phyloP scores from a whole-genome alignment of 2,329 filamentous ascomycete genomes.

The Arthrobotrys pseudoclavata region DNA sequence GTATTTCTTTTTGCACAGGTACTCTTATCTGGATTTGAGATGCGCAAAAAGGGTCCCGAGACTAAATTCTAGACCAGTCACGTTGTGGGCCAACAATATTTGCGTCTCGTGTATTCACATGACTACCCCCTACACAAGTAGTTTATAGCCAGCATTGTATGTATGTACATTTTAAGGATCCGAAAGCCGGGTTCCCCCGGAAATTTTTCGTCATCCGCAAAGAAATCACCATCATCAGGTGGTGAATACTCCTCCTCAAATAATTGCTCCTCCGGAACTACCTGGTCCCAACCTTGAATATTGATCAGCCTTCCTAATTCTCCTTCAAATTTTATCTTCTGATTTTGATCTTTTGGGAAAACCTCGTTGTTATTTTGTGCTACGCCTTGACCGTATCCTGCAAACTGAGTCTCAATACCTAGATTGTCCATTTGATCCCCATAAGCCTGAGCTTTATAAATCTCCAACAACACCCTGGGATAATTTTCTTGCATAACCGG shows the following conservation, averaged over 20 bases:
- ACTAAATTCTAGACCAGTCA: too few relatives aligned
- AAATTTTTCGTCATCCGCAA: constrained; percentile 1
- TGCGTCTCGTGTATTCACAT: neutral
- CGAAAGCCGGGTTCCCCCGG: neutral
- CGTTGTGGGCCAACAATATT: neutral
- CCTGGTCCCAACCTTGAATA: neutral
- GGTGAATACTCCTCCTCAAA: neutral
- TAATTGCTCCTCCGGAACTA: neutral
- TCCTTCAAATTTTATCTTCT: neutral
- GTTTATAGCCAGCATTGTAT: neutral
- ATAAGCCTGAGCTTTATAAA: neutral
- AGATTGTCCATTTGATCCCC: neutral
- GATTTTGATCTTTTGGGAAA: neutral
- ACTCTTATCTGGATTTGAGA: too few relatives aligned
- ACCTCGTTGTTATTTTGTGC: neutral
- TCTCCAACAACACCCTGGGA: neutral
- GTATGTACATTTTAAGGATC: neutral
- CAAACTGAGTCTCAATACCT: neutral
- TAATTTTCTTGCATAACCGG: neutral
- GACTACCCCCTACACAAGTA: neutral
- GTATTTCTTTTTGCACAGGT: neutral
- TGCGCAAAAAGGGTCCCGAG: too few relatives aligned
- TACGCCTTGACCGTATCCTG: neutral
- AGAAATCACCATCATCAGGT: neutral
- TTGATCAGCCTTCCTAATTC: neutral